Conservation (phyloP, 495 filamentous ascomycete species). For the Bryoglossum gracile region DNA sequence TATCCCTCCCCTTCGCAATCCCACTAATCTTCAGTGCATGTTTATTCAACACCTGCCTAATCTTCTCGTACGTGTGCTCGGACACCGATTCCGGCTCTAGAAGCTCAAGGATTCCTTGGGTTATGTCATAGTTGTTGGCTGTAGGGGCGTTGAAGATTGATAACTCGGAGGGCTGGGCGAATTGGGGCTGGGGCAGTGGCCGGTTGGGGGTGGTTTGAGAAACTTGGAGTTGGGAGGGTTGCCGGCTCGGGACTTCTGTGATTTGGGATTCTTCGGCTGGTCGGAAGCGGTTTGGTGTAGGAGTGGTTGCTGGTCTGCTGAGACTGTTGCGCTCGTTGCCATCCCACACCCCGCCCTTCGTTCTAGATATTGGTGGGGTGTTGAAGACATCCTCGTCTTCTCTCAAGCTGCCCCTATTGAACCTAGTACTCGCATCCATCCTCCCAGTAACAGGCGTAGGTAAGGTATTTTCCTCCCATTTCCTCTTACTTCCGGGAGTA, state of each 20-base stretch:
- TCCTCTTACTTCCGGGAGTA: constrained; percentile 47
- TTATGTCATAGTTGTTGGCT: constrained; percentile 41
- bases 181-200: no score
- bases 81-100: constrained; percentile 44
- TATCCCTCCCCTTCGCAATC: constrained; percentile 54
- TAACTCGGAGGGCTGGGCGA: no score
- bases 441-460: constrained; percentile 19
- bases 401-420: background rate
- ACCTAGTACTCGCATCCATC: background rate
- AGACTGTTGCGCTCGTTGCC: constrained; percentile 21
- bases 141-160: no score
- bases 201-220: no score
- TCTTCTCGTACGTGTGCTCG: constrained; percentile 30
- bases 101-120: constrained; percentile 40
- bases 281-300: constrained; percentile 42
- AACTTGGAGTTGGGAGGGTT: background rate
- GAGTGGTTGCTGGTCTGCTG: constrained; percentile 35
- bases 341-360: constrained; percentile 19
- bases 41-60: constrained; percentile 44
- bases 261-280: constrained; percentile 10
- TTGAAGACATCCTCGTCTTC: constrained; percentile 24
- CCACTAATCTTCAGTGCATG: constrained; percentile 51
- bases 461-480: constrained; percentile 31
- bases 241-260: background rate
- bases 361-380: constrained; percentile 18